Percentiles rank a stretch among this genome's conserved stretches.
Conservation (phyloP, 2,329 filamentous ascomycete species). For the Ophiosphaerella herpotricha region DNA sequence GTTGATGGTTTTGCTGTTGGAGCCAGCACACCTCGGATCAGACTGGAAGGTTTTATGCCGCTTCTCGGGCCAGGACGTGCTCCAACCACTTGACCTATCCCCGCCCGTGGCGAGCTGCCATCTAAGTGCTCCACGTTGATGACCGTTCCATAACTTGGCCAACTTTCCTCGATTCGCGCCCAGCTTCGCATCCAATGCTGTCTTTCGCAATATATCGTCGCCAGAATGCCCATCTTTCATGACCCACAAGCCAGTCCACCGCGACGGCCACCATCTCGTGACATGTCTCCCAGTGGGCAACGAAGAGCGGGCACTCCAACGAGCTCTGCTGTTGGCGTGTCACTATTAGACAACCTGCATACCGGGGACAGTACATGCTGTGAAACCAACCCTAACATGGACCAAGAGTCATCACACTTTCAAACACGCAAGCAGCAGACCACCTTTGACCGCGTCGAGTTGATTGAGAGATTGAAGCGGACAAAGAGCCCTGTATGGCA, state of each 20-base stretch:
- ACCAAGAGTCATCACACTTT: constrained; percentile 20
- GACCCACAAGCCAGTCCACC: constrained; percentile 38
- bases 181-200: constrained; percentile 30
- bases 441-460: constrained; percentile 67
- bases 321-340: constrained; percentile 7
- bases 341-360: constrained; percentile 11
- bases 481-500: constrained; percentile 77
- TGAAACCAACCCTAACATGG: constrained; percentile 7
- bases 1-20: constrained; percentile 29
- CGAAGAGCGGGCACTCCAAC: constrained; percentile 21
- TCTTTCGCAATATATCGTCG: constrained; percentile 16
- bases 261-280: constrained; percentile 19
- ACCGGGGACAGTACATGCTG: constrained; percentile 6
- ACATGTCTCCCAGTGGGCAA: constrained; percentile 14
- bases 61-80: constrained; percentile 38
- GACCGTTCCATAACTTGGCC: constrained; percentile 12
- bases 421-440: constrained; percentile 31
- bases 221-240: constrained; percentile 48
- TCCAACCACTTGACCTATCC: constrained; percentile 35
- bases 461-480: constrained; percentile 84
- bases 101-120: constrained; percentile 26
- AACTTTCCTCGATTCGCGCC: constrained; percentile 7
- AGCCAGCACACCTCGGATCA: constrained; percentile 40
- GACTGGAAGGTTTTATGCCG: constrained; percentile 34
- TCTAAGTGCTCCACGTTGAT: constrained; percentile 24